Conservation (phyloP, 2,329 filamentous ascomycete species). For the Botrytis squamosa region DNA sequence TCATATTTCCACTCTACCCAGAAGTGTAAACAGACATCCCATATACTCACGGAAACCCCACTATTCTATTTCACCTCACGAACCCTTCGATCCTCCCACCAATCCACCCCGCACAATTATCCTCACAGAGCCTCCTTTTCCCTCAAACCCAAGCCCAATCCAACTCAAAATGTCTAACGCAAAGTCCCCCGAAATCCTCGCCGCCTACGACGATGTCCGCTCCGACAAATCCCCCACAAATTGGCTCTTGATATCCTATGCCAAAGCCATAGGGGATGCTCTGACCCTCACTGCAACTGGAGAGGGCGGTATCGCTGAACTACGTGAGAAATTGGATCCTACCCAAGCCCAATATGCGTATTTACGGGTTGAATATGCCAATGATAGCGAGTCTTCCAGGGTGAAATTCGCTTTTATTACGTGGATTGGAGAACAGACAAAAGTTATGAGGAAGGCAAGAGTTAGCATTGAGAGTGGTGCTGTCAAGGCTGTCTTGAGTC, state of each 20-base stretch:
- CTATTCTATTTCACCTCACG: neutral
- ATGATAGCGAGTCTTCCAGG: conserved; percentile 66
- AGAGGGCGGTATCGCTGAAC: conserved; percentile 58
- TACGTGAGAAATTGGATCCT: conserved; percentile 54
- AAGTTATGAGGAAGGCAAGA: conserved; percentile 68
- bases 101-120: conserved; percentile 6
- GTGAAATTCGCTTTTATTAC: conserved; percentile 68
- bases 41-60: neutral
- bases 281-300: conserved; percentile 58
- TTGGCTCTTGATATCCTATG: conserved; percentile 67
- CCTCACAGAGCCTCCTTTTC: neutral
- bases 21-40: neutral
- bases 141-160: neutral
- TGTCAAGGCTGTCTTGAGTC: conserved; percentile 62
- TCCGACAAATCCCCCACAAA: conserved; percentile 64
- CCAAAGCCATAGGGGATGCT: conserved; percentile 53
- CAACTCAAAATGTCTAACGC: conserved; percentile 52
- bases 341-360: conserved; percentile 36
- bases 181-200: conserved; percentile 57
- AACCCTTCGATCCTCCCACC: neutral
- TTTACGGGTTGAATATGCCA: conserved; percentile 65
- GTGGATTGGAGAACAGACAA: conserved; percentile 65
- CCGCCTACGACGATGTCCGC: conserved; percentile 66
- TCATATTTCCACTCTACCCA: neutral
- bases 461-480: conserved; percentile 66